Conservation (phyloP, 1,284 basidiomycete genomes). For the Chiua sp. region DNA sequence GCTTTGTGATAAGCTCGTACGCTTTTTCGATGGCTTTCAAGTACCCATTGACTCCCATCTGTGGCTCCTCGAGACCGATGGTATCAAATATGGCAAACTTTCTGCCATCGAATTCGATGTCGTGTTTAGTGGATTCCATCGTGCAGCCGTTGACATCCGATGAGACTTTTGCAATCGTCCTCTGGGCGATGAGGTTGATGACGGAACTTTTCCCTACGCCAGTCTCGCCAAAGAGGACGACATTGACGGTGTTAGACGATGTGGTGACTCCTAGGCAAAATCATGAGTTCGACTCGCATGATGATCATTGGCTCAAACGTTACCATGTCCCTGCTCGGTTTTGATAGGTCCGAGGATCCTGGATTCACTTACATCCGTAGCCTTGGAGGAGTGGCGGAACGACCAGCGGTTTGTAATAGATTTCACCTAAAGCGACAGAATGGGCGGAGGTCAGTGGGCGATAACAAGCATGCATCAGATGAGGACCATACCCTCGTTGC, state of each 20-base stretch:
- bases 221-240: constrained; percentile 39
- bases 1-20: constrained; percentile 37
- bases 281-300: constrained; percentile 13
- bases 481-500: constrained; percentile 14
- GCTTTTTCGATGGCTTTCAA: constrained; percentile 41
- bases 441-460: constrained; percentile 6
- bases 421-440: constrained; percentile 14
- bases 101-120: constrained; percentile 25
- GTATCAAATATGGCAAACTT: constrained; percentile 43
- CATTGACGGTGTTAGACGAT: constrained; percentile 18
- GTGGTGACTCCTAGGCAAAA: constrained; percentile 3
- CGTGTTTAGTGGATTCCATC: constrained; percentile 31
- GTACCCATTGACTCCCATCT: constrained; percentile 32
- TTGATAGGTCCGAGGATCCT: neutral
- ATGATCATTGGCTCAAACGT: neutral
- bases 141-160: constrained; percentile 37
- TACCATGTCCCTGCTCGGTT: neutral
- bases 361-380: neutral
- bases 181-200: constrained; percentile 38
- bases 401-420: neutral
- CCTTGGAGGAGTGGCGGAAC: constrained; percentile 7
- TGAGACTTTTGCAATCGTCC: constrained; percentile 31
- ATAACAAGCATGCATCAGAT: neutral
- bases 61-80: constrained; percentile 47
- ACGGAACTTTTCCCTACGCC: constrained; percentile 42